These are phyloP conservation scores for Volvariella volvacea DNA, from an alignment of 1,284 basidiomycete species.

Conservation along the genomic window DNA sequence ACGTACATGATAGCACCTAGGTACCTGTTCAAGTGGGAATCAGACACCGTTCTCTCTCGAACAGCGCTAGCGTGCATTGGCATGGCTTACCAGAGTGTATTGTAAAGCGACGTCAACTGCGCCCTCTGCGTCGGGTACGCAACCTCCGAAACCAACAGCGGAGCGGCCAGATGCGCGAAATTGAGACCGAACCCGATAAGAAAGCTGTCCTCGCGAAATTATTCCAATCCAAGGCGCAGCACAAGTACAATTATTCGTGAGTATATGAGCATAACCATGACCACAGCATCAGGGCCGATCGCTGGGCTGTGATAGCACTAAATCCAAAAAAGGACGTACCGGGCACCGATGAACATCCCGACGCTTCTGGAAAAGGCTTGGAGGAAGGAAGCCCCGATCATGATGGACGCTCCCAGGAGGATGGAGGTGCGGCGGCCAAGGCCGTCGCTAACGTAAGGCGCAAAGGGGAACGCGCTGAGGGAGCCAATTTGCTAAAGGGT, in stretches of 20 bases:
- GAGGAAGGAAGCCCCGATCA: slow-evolving; percentile 57
- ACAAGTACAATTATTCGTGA: too few relatives aligned
- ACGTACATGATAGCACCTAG: slow-evolving; percentile 65
- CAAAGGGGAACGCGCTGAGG: slow-evolving; percentile 60
- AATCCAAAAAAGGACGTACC: slow-evolving; percentile 52
- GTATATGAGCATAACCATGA: too few relatives aligned
- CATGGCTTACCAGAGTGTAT: slow-evolving; percentile 57
- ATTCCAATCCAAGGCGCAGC: not conserved
- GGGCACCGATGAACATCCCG: slow-evolving; percentile 77
- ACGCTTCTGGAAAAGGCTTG: slow-evolving; percentile 69
- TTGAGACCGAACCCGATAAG: slow-evolving; percentile 76
- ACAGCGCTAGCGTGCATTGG: slow-evolving; percentile 8
- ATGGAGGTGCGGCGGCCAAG: slow-evolving; percentile 60
- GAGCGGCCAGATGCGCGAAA: slow-evolving; percentile 68
- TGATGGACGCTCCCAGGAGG: slow-evolving; percentile 55
- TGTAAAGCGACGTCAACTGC: slow-evolving; percentile 65
- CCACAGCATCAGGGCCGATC: too few relatives aligned
- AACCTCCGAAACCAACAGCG: slow-evolving; percentile 71
- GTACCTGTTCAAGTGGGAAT: slow-evolving; percentile 26
- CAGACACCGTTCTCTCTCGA: too few relatives aligned
- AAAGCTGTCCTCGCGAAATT: slow-evolving; percentile 46
- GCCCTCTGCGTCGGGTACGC: slow-evolving; percentile 74
- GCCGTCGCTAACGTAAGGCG: slow-evolving; percentile 65
- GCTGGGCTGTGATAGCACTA: slow-evolving; percentile 9
- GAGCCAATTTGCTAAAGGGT: slow-evolving; percentile 54